phyloP scores from a whole-genome alignment of 2,329 filamentous ascomycete genomes.

The Xylariales sp. region DNA sequence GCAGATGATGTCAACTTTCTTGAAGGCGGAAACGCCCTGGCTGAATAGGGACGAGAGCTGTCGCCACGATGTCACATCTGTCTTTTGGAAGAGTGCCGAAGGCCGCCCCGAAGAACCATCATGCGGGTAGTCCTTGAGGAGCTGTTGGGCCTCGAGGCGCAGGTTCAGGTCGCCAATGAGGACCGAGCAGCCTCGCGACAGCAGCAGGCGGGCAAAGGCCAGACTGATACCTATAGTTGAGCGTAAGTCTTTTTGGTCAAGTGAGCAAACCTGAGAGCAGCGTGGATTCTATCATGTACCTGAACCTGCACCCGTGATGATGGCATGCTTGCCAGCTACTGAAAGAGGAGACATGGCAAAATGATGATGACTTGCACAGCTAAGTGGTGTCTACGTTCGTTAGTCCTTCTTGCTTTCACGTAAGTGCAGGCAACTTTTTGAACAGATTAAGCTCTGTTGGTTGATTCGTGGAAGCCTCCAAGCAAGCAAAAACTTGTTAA shows the following conservation, averaged over 20 bases:
- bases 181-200: slow-evolving; percentile 30
- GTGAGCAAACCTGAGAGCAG: too few species aligned
- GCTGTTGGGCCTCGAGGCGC: slow-evolving; percentile 26
- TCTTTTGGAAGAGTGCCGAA: slow-evolving; percentile 28
- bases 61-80: slow-evolving; percentile 31
- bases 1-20: slow-evolving; percentile 2
- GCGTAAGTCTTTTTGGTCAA: not conserved
- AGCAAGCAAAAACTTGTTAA: too few species aligned
- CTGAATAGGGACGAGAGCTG: slow-evolving; percentile 26
- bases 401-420: too few species aligned
- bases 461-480: too few species aligned
- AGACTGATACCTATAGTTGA: slow-evolving; percentile 28
- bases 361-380: too few species aligned
- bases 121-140: slow-evolving; percentile 26
- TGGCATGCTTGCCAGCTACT: slow-evolving; percentile 23
- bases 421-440: too few species aligned
- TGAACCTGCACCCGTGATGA: slow-evolving; percentile 27
- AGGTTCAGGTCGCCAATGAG: slow-evolving; percentile 31
- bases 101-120: slow-evolving; percentile 12
- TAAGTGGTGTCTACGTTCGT: too few species aligned
- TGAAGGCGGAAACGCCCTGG: slow-evolving; percentile 17
- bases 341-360: slow-evolving; percentile 10
- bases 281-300: slow-evolving; percentile 10
- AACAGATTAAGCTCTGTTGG: too few species aligned
- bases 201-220: slow-evolving; percentile 26